These are phyloP conservation scores for Colletotrichum simmondsii DNA, from an alignment of 2,329 filamentous ascomycete genomes.

Conservation along the genomic window DNA sequence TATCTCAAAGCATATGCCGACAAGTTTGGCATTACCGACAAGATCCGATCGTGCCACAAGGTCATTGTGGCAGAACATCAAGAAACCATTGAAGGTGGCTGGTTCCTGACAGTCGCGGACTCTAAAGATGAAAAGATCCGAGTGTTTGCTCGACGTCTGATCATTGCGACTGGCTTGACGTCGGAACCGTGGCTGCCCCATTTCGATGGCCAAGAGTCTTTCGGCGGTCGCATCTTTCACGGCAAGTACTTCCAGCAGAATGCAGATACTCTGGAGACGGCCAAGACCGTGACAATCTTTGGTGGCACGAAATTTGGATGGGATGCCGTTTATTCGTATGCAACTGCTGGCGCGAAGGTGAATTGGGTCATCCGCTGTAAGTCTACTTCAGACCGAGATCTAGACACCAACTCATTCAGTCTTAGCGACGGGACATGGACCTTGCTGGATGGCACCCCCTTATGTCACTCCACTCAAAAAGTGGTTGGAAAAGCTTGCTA, in stretches of 20 bases:
- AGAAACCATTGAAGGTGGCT: conserved; percentile 46
- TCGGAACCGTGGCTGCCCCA: conserved; percentile 59
- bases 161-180: conserved; percentile 67
- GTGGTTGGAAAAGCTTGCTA: conserved; percentile 74
- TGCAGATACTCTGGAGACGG: conserved; percentile 50
- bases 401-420: not conserved
- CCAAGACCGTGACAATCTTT: conserved; percentile 64
- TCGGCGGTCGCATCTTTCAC: conserved; percentile 61
- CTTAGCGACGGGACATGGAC: conserved; percentile 62
- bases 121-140: conserved; percentile 31
- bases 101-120: conserved; percentile 48
- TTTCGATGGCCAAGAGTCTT: conserved; percentile 58
- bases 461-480: conserved; percentile 74
- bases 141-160: conserved; percentile 56
- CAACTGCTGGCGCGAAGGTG: conserved; percentile 63
- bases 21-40: conserved; percentile 52
- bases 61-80: conserved; percentile 57
- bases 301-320: conserved; percentile 73
- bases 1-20: conserved; percentile 59
- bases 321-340: conserved; percentile 73
- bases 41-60: conserved; percentile 51
- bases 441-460: conserved; percentile 66
- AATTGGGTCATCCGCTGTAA: conserved; percentile 68
- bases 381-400: conserved; percentile 3
- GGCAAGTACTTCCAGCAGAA: conserved; percentile 55